phyloP scores from a whole-genome alignment of 208 protist species.

The Trypanosoma vivax region DNA sequence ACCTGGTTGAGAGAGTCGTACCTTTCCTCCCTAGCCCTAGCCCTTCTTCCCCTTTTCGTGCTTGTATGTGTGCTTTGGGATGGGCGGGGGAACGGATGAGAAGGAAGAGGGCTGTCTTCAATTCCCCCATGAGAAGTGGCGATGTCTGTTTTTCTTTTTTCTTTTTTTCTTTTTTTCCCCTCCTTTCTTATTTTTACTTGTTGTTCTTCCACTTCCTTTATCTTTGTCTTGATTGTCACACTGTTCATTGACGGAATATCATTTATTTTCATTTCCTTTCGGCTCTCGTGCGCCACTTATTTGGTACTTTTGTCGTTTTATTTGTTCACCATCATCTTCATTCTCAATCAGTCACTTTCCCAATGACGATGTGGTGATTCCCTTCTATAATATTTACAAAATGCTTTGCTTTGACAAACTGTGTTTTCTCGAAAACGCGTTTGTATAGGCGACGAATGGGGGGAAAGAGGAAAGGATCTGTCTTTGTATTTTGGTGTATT shows the following conservation, averaged over 20 bases:
- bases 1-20: background rate
- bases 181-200: background rate
- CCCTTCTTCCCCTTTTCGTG: slow-evolving; percentile 4
- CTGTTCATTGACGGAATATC: background rate
- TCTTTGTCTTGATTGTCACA: background rate
- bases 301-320: too few relatives aligned
- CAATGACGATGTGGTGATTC: too few relatives aligned
- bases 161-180: slow-evolving; percentile 4
- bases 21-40: background rate
- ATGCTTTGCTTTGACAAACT: too few relatives aligned
- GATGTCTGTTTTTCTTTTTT: slow-evolving; percentile 1
- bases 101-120: background rate
- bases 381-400: too few relatives aligned
- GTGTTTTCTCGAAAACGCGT: too few relatives aligned
- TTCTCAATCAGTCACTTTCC: too few relatives aligned
- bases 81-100: background rate
- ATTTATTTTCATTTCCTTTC: background rate
- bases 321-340: too few relatives aligned
- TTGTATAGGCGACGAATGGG: too few relatives aligned
- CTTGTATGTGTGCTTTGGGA: background rate
- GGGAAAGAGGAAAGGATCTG: too few relatives aligned
- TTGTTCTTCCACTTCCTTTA: background rate
- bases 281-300: too few relatives aligned
- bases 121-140: background rate
- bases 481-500: too few relatives aligned